Conservation (phyloP, 2,329 filamentous ascomycete genomes). For the Lasiodiplodia gonubiensis region DNA sequence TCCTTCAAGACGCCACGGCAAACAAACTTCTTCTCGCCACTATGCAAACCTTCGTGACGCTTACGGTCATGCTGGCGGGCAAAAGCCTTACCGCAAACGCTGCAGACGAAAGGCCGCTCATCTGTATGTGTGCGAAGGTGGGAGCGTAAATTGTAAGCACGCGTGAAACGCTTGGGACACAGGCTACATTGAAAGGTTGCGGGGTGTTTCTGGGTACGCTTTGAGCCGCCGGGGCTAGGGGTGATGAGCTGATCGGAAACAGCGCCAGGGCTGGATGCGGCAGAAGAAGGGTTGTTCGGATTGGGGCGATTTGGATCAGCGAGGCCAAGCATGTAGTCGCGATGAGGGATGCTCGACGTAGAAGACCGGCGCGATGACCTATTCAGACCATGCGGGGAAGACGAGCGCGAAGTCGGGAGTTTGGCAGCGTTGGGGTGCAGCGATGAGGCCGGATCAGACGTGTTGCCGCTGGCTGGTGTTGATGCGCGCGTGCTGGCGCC, state of each 20-base stretch:
- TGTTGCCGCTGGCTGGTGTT: slow-evolving; percentile 43
- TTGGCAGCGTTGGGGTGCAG: slow-evolving; percentile 52
- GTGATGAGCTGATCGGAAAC: not conserved
- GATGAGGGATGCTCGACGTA: slow-evolving; percentile 59
- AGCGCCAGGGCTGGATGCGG: slow-evolving; percentile 11
- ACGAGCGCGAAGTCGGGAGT: slow-evolving; percentile 48
- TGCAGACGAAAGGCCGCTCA: slow-evolving; percentile 95
- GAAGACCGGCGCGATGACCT: slow-evolving; percentile 57
- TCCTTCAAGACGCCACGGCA: slow-evolving; percentile 90
- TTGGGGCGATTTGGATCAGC: slow-evolving; percentile 86
- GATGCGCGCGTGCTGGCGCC: slow-evolving; percentile 54
- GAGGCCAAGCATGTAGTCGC: slow-evolving; percentile 85
- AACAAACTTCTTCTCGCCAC: slow-evolving; percentile 97
- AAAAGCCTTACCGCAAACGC: slow-evolving; percentile 95
- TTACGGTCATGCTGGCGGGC: slow-evolving; percentile 97
- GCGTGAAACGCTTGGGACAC: slow-evolving; percentile 94
- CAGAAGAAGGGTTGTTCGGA: slow-evolving; percentile 45
- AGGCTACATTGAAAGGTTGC: slow-evolving; percentile 94
- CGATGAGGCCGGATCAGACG: slow-evolving; percentile 42
- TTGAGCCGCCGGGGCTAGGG: slow-evolving; percentile 55
- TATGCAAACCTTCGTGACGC: slow-evolving; percentile 93
- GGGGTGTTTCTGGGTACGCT: slow-evolving; percentile 95
- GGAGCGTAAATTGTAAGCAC: slow-evolving; percentile 94
- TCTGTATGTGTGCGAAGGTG: slow-evolving; percentile 96
- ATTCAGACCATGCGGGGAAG: slow-evolving; percentile 50